Percentiles rank a stretch among this genome's conserved stretches.
phyloP scores from a whole-genome alignment of 2,329 filamentous ascomycete genomes.

The Diaporthe capsici region DNA sequence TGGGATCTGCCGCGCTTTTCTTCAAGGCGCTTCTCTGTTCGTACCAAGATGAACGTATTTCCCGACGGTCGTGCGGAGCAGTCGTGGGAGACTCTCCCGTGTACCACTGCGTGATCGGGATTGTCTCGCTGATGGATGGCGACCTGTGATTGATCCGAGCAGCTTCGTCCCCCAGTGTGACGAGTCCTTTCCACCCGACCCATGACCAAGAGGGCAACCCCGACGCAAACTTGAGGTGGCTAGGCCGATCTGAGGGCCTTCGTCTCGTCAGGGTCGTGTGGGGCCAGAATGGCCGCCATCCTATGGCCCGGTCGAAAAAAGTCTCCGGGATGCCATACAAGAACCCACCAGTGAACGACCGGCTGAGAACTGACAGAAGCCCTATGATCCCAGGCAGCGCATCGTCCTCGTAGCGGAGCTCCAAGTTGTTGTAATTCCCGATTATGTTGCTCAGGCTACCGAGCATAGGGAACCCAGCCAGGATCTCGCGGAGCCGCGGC shows the following conservation, averaged over 20 bases:
- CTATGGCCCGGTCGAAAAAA: conserved; percentile 41
- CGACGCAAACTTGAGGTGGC: neutral
- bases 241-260: neutral
- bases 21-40: neutral
- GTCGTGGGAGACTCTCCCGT: neutral
- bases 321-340: conserved; percentile 42
- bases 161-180: neutral
- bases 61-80: neutral
- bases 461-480: conserved; percentile 11
- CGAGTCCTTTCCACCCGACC: conserved; percentile 24
- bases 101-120: conserved; percentile 21
- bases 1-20: neutral
- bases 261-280: neutral
- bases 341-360: conserved; percentile 42
- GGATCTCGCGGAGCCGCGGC: neutral
- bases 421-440: neutral
- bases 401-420: conserved; percentile 41
- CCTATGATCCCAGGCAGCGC: conserved; percentile 37
- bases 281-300: conserved; percentile 34
- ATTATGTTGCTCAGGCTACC: neutral
- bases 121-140: neutral
- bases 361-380: conserved; percentile 29
- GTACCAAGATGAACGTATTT: conserved; percentile 1
- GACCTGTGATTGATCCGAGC: neutral
- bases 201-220: conserved; percentile 30